These are phyloP conservation scores for Penicillium steckii DNA, from an alignment of 495 filamentous ascomycete genomes.

Conservation along the genomic window DNA sequence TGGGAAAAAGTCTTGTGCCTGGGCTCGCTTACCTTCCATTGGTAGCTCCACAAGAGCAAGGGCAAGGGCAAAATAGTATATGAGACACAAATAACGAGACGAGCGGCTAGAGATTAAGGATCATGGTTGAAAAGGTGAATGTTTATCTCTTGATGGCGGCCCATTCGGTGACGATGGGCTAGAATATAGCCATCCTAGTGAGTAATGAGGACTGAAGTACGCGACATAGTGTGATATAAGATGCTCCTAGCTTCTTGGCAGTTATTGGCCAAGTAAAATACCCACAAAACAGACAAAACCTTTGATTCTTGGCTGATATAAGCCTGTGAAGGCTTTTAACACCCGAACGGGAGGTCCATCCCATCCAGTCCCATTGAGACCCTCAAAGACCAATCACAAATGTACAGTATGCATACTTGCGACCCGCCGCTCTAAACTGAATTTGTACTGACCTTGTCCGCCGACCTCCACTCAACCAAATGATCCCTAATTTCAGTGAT, in stretches of 20 bases:
- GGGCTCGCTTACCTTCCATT: neutral
- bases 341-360: neutral
- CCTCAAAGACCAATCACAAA: too few relatives aligned
- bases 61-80: neutral
- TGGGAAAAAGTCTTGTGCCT: neutral
- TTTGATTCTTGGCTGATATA: too few relatives aligned
- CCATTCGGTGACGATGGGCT: too few relatives aligned
- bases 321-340: neutral
- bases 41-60: neutral
- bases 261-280: too few relatives aligned
- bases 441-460: neutral
- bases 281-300: too few relatives aligned
- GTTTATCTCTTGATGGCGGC: too few relatives aligned
- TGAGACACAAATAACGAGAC: neutral
- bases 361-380: neutral
- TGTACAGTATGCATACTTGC: neutral
- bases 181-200: too few relatives aligned
- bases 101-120: neutral
- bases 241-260: too few relatives aligned
- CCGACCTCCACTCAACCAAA: neutral
- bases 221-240: too few relatives aligned
- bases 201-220: too few relatives aligned
- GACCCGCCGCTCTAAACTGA: neutral
- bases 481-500: neutral
- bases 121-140: too few relatives aligned